phyloP scores from a whole-genome alignment of 352 stramenopile species.

The Halophytophthora polymorphica region DNA sequence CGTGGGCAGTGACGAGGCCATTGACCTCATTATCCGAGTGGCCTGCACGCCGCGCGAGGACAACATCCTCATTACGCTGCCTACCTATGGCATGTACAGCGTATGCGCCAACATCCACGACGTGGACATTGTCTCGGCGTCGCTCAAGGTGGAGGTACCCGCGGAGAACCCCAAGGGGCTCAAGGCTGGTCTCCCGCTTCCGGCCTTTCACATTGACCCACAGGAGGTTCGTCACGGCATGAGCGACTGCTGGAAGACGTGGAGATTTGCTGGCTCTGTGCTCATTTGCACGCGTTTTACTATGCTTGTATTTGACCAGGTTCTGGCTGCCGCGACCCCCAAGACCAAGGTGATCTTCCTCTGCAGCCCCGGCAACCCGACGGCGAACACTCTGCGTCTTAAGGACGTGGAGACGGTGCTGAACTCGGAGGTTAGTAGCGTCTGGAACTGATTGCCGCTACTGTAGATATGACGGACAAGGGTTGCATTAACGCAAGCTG shows the following conservation, averaged over 20 bases:
- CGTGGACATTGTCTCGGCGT: constrained; percentile 91
- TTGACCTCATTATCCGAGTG: constrained; percentile 97
- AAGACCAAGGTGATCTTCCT: constrained; percentile 97
- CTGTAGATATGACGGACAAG: not conserved
- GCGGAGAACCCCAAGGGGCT: constrained; percentile 62
- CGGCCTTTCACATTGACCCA: constrained; percentile 82
- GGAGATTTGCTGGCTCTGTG: not conserved
- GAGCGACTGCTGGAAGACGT: not conserved
- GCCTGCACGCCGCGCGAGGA: constrained; percentile 92
- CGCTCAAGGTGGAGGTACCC: constrained; percentile 77
- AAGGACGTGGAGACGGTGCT: constrained; percentile 90
- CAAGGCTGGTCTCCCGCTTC: constrained; percentile 48
- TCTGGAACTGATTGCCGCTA: not conserved
- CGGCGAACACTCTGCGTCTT: constrained; percentile 91
- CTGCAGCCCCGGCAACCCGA: constrained; percentile 98
- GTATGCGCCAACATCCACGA: constrained; percentile 98
- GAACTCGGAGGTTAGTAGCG: constrained; percentile 49
- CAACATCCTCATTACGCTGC: constrained; percentile 95
- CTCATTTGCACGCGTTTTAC: not conserved
- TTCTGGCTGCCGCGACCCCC: constrained; percentile 85
- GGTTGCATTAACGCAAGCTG: not conserved
- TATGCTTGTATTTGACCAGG: constrained; percentile 32
- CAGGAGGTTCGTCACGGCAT: constrained; percentile 32
- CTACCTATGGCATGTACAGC: constrained; percentile 99
- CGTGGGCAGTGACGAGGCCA: constrained; percentile 98